Evolutionary conservation across 129 eudicot genomes (phyloP).

Genomic region (Flaveria robusta): DNA sequence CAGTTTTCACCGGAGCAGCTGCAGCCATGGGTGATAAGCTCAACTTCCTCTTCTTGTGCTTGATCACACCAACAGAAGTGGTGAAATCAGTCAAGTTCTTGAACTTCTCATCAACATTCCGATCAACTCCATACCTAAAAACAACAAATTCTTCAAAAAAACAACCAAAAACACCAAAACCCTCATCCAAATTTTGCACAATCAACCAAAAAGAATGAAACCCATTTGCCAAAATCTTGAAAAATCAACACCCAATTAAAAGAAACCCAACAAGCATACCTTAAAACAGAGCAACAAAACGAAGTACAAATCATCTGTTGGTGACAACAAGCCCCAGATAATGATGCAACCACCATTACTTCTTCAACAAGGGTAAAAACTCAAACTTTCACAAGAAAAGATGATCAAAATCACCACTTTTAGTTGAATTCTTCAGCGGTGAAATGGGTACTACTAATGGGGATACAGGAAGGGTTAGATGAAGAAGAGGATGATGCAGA

Average conservation of each 20-base stretch:
- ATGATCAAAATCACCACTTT: conserved; percentile 17
- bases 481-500: conserved; percentile 45
- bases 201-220: conserved; percentile 20
- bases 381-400: conserved; percentile 4
- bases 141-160: conserved; percentile 17
- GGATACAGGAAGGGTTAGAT: conserved; percentile 45
- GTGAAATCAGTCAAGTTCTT: conserved; percentile 33
- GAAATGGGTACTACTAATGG: conserved; percentile 26
- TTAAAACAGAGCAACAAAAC: conserved; percentile 23
- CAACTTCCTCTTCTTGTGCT: conserved; percentile 42
- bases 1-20: conserved; percentile 46
- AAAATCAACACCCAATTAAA: not conserved
- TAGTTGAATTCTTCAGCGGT: conserved; percentile 28
- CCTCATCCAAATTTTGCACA: conserved; percentile 18
- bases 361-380: conserved; percentile 31
- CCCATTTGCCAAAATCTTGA: conserved; percentile 32
- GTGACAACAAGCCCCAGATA: conserved; percentile 34
- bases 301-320: conserved; percentile 17
- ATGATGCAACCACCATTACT: conserved; percentile 40
- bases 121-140: conserved; percentile 48
- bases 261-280: conserved; percentile 11
- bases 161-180: not conserved
- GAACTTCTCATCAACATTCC: conserved; percentile 37
- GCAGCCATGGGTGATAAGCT: conserved; percentile 55
- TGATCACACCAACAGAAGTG: conserved; percentile 31